These are phyloP conservation scores for Annulohypoxylon moriforme DNA, from an alignment of 495 filamentous ascomycete species.

Conservation along the genomic window DNA sequence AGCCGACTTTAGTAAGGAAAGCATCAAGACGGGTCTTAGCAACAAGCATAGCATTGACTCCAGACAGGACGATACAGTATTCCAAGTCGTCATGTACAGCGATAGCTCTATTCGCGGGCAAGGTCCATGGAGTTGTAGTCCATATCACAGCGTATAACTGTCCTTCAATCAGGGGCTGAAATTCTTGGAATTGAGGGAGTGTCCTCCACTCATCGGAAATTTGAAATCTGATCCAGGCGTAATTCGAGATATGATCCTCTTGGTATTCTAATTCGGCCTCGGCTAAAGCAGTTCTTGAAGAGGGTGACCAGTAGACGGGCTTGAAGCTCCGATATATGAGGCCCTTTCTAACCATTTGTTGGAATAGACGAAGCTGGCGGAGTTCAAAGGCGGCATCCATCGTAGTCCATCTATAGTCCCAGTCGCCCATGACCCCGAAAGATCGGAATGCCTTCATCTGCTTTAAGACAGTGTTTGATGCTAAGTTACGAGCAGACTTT, in stretches of 20 bases:
- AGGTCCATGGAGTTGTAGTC: constrained; percentile 98
- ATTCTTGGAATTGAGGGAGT: constrained; percentile 48
- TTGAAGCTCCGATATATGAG: constrained; percentile 89
- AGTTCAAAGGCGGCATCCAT: constrained; percentile 92
- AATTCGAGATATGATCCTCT: constrained; percentile 80
- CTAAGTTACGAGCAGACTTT: constrained; percentile 77
- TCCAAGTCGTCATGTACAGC: constrained; percentile 77
- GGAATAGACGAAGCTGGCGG: constrained; percentile 85
- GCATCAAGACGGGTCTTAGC: constrained; percentile 73
- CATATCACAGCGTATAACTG: constrained; percentile 82
- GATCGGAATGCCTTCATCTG: constrained; percentile 86
- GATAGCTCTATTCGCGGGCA: constrained; percentile 92
- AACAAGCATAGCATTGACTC: constrained; percentile 63
- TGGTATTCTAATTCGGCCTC: constrained; percentile 97
- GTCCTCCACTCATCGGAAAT: constrained; percentile 63
- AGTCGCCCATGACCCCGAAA: constrained; percentile 94
- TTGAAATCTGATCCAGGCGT: constrained; percentile 85
- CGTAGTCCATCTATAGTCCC: constrained; percentile 90
- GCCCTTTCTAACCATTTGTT: constrained; percentile 82
- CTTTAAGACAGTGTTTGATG: constrained; percentile 74
- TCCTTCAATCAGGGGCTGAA: constrained; percentile 49
- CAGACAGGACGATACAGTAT: constrained; percentile 75
- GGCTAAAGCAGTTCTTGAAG: constrained; percentile 87
- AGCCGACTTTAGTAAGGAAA: constrained; percentile 44
- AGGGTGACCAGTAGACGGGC: constrained; percentile 97